phyloP scores from a whole-genome alignment of 1,284 basidiomycete species.

The Somion occarium region DNA sequence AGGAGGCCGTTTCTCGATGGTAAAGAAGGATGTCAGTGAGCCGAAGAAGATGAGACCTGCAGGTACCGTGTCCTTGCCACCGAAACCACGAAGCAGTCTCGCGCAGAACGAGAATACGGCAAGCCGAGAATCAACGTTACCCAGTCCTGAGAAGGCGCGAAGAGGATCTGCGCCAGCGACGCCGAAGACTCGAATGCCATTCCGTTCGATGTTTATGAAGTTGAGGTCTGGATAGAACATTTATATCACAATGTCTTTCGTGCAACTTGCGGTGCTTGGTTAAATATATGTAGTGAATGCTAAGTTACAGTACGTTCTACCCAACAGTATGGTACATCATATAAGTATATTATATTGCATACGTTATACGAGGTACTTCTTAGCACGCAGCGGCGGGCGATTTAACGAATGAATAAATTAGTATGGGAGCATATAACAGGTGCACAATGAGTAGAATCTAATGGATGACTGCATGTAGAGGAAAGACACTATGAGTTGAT shows the following conservation, averaged over 20 bases:
- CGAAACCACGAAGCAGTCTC: neutral
- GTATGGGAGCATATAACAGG: too few relatives aligned
- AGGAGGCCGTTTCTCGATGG: conserved; percentile 12
- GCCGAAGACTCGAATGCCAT: conserved; percentile 23
- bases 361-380: too few relatives aligned
- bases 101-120: conserved; percentile 11
- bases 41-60: conserved; percentile 12
- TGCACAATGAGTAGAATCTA: too few relatives aligned
- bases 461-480: too few relatives aligned
- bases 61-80: conserved; percentile 8
- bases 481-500: too few relatives aligned
- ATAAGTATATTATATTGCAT: too few relatives aligned
- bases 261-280: neutral
- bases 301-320: too few relatives aligned
- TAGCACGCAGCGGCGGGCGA: too few relatives aligned
- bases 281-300: too few relatives aligned
- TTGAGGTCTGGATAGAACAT: conserved; percentile 14
- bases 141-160: conserved; percentile 9
- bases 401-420: too few relatives aligned
- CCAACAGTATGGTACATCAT: too few relatives aligned
- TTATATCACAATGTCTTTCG: neutral
- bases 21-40: conserved; percentile 11
- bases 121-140: conserved; percentile 9
- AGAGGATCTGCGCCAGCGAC: conserved; percentile 5
- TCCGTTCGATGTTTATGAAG: conserved; percentile 25